Evolutionary conservation across 129 eudicot species (phyloP), one percentile per base, ranked within the genome.

Genomic region (Silybum marianum): DNA sequence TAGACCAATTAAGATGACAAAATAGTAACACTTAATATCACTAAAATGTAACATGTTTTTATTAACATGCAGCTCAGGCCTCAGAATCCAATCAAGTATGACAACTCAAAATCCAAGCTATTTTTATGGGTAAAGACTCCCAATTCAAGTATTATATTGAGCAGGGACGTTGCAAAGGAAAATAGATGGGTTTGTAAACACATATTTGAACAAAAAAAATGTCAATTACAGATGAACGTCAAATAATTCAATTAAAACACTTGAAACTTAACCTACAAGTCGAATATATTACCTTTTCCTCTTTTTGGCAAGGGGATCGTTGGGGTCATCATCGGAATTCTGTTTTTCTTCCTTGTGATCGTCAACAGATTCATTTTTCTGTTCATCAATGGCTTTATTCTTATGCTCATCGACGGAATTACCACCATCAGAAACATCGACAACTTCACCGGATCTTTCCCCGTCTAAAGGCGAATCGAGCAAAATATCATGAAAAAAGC

Each of bases 251-350:
- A 58, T 58, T 5, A 54, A 54, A 54, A 54, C 5, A 54, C 8
- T 58, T 58, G 66, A 12, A 82, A 70, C 32, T 21, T 30, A 38
- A 80, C 19, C 23, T 54, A 42, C 12, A 70, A 28, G 9, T 46
- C 18, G 16, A 28, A 19, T 6, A 40, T 16, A 23, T 10, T 86
- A 92, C 97, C 97, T 86, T 81, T 86, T 90, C 39, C 97, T 90
- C 75, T 90, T 92, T 68, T 90, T 90, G 25, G 79, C 63, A 48
- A 74, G 74, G n/a, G 94, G 94, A 76, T 90, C 89, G 34, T 71
- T 78, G 22, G 38, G 76, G 32, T 66, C 90, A 21, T 80, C 79
- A 32, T 79, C 84, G 36, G 71, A 67, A 36, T 78, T 78, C 23
- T 44, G 39, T 62, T 28, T 81, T 69, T 66, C 73, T 32, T 30